These are phyloP conservation scores for Hyparrhenia diplandra DNA, from an alignment of 176 grass and related monocot genomes.

Conservation along the genomic window DNA sequence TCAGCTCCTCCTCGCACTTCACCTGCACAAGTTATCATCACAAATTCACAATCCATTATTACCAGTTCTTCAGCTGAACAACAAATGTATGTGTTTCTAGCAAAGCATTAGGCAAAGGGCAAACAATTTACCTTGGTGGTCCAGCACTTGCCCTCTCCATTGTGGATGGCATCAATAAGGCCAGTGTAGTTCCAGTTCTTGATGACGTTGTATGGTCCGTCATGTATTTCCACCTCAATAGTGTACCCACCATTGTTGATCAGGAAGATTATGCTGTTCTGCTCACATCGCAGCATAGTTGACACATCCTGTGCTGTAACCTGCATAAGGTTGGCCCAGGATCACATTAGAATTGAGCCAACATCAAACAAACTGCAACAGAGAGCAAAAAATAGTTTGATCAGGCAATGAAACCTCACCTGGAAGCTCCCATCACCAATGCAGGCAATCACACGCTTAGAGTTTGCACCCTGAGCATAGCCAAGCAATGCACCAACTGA, in stretches of 20 bases:
- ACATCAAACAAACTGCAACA: no score
- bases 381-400: no score
- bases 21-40: conserved; percentile 34
- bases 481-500: conserved; percentile 73
- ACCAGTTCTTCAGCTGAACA: not conserved
- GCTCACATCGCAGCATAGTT: conserved; percentile 60
- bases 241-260: conserved; percentile 87
- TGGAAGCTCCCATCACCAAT: conserved; percentile 83
- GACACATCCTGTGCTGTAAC: conserved; percentile 81
- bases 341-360: no score
- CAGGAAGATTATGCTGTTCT: conserved; percentile 76
- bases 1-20: conserved; percentile 65
- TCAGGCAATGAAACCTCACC: conserved; percentile 20
- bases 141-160: no score
- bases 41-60: conserved; percentile 34
- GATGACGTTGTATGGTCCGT: conserved; percentile 77
- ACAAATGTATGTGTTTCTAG: no score
- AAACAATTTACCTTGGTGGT: no score
- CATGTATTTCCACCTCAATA: conserved; percentile 78
- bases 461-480: conserved; percentile 45
- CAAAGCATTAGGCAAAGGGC: no score
- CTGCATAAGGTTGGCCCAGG: conserved; percentile 20
- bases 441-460: conserved; percentile 71
- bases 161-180: no score
- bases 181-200: conserved; percentile 87